These are phyloP conservation scores for Grigorovia yakushimaensis DNA, from an alignment of 805 yeast genomes.

Conservation along the genomic window DNA sequence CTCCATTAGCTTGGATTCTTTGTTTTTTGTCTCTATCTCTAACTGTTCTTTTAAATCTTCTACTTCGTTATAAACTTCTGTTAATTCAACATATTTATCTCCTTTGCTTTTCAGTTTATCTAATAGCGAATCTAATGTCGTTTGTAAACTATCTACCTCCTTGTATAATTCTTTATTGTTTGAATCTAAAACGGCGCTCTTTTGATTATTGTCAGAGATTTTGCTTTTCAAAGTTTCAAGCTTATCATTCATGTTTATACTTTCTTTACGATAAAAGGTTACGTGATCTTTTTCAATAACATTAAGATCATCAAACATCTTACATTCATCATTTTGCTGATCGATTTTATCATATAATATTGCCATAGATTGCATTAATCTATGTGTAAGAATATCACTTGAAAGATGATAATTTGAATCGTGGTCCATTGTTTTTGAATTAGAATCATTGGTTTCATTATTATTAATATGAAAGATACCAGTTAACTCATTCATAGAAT, in stretches of 20 bases:
- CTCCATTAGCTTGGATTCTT: conserved; percentile 46
- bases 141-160: conserved; percentile 21
- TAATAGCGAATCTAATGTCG: conserved; percentile 2
- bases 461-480: conserved; percentile 32
- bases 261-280: conserved; percentile 35
- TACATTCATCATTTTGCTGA: conserved; percentile 38
- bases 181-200: conserved; percentile 25
- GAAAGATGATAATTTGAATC: conserved; percentile 26
- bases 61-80: conserved; percentile 19
- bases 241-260: conserved; percentile 37
- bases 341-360: conserved; percentile 36
- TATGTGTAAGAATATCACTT: conserved; percentile 49
- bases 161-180: conserved; percentile 19
- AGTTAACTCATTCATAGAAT: conserved; percentile 37
- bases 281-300: conserved; percentile 35
- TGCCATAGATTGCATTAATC: conserved; percentile 47
- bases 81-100: conserved; percentile 7
- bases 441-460: background rate
- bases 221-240: conserved; percentile 30
- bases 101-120: background rate
- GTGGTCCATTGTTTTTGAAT: conserved; percentile 14
- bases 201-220: conserved; percentile 16
- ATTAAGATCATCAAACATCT: conserved; percentile 35
- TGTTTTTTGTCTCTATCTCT: conserved; percentile 33
- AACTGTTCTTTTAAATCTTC: conserved; percentile 40